Conservation (phyloP, 345 rosid species). For the Boechera divaricarpa region DNA sequence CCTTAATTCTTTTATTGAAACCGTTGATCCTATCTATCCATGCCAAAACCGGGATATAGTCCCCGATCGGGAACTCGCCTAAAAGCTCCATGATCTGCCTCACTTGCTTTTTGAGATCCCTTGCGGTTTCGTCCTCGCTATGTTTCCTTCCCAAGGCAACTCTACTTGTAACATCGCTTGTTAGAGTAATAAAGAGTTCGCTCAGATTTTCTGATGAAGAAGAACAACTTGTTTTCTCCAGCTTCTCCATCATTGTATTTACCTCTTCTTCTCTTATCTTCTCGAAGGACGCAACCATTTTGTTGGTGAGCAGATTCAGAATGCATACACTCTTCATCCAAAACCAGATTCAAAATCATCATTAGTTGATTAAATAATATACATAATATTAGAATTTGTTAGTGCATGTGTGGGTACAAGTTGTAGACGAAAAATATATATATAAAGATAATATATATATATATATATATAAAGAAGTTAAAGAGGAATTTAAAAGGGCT, state of each 20-base stretch:
- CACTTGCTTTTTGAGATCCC: slow-evolving; percentile 44
- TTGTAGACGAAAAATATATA: not conserved
- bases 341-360: not conserved
- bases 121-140: slow-evolving; percentile 37
- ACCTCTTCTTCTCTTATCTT: slow-evolving; percentile 57
- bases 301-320: slow-evolving; percentile 53
- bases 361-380: not conserved
- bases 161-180: slow-evolving; percentile 57
- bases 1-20: slow-evolving; percentile 20
- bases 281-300: slow-evolving; percentile 51
- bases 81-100: slow-evolving; percentile 42
- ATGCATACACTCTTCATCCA: slow-evolving; percentile 52
- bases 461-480: no score
- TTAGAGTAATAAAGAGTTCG: slow-evolving; percentile 34
- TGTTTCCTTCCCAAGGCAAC: slow-evolving; percentile 61
- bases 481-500: not conserved
- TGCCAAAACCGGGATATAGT: slow-evolving; percentile 59
- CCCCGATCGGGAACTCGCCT: slow-evolving; percentile 53
- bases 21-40: slow-evolving; percentile 49
- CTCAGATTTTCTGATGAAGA: slow-evolving; percentile 48
- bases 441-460: not conserved
- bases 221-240: slow-evolving; percentile 36
- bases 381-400: not conserved
- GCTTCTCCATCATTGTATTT: slow-evolving; percentile 33
- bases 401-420: not conserved